Evolutionary conservation across 2,329 filamentous ascomycete genomes (phyloP).

Genomic region (Trichophyton schoenleinii): DNA sequence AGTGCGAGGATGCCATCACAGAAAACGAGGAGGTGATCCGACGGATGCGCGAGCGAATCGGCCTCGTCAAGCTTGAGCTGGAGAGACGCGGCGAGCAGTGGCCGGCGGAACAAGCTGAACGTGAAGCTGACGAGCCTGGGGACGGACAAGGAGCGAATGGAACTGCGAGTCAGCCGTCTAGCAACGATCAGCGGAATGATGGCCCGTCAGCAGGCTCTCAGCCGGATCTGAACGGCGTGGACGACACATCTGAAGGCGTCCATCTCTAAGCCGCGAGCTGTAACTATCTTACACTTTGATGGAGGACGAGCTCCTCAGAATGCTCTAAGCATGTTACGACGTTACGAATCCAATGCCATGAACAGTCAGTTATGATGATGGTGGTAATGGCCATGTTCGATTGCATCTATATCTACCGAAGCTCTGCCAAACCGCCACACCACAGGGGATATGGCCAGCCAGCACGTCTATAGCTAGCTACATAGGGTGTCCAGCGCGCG

Average conservation of each 20-base stretch:
- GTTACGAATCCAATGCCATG: not conserved
- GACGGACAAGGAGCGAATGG: not conserved
- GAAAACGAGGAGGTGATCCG: slow-evolving; percentile 48
- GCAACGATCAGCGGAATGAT: not conserved
- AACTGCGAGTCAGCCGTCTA: not conserved
- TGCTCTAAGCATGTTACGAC: not conserved
- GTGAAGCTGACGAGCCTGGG: not conserved
- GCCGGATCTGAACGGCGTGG: not conserved
- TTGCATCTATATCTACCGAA: too few relatives aligned
- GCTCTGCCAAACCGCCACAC: too few relatives aligned
- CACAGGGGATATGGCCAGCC: too few relatives aligned
- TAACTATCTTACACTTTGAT: not conserved
- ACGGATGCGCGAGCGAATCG: slow-evolving; percentile 44
- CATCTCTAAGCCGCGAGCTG: not conserved
- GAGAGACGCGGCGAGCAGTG: slow-evolving; percentile 44
- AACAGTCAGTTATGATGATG: not conserved
- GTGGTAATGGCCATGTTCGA: too few relatives aligned
- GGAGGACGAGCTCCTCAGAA: too few relatives aligned
- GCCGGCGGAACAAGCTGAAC: slow-evolving; percentile 16
- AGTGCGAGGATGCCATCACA: slow-evolving; percentile 44
- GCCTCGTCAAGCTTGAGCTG: slow-evolving; percentile 39
- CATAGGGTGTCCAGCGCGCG: not conserved
- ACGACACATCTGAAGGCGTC: not conserved
- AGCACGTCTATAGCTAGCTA: too few relatives aligned
- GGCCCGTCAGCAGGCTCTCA: not conserved